A percentile compares a stretch with the other conserved stretches of the same genome.
These are phyloP conservation scores for Tricholoma sp. DNA, from an alignment of 768 basidiomycete species.

Conservation along the genomic window DNA sequence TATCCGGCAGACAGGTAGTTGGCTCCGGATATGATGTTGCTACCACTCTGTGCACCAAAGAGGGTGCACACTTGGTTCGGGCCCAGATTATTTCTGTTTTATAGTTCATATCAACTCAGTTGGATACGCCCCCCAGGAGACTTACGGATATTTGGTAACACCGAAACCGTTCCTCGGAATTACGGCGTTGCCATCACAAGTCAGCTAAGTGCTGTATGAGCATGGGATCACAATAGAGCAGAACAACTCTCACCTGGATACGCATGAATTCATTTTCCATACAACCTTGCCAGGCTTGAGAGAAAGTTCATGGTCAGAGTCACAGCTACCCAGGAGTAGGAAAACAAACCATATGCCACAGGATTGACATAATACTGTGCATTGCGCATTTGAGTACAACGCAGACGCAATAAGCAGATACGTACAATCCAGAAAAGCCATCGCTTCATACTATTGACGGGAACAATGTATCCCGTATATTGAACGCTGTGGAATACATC, in stretches of 20 bases:
- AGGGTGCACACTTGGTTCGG: conserved; percentile 77
- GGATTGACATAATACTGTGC: conserved; percentile 76
- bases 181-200: conserved; percentile 61
- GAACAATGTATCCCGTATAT: conserved; percentile 69
- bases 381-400: conserved; percentile 6
- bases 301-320: neutral
- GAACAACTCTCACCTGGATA: conserved; percentile 43
- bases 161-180: conserved; percentile 60
- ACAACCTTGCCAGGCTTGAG: conserved; percentile 62
- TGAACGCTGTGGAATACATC: conserved; percentile 35
- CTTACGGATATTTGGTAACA: conserved; percentile 57
- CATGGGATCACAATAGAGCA: neutral
- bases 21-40: conserved; percentile 47
- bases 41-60: conserved; percentile 58
- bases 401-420: conserved; percentile 4
- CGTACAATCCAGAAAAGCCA: conserved; percentile 85
- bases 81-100: conserved; percentile 41
- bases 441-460: conserved; percentile 63
- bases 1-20: conserved; percentile 59
- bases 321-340: neutral
- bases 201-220: conserved; percentile 32
- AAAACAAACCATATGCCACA: conserved; percentile 52
- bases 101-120: conserved; percentile 11
- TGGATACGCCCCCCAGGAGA: conserved; percentile 11
- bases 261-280: conserved; percentile 88